phyloP scores from a whole-genome alignment of 2,329 filamentous ascomycete genomes.

The Emergomyces pasteurianus region DNA sequence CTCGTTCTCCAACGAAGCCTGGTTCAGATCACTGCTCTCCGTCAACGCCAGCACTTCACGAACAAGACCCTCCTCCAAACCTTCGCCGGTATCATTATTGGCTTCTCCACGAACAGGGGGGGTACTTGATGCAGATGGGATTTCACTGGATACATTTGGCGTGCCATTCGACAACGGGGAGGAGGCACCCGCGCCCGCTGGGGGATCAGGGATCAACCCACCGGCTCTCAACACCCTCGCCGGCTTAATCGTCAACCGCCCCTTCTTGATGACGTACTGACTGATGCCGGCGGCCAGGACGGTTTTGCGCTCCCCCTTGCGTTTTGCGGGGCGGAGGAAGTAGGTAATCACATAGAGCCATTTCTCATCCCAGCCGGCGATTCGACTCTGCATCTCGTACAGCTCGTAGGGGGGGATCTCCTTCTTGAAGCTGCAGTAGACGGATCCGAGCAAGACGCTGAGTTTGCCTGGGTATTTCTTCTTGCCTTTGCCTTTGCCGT shows the following conservation, averaged over 20 bases:
- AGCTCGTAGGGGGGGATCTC: constrained; percentile 58
- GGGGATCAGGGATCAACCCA: constrained; percentile 61
- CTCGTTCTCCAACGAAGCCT: constrained; percentile 17
- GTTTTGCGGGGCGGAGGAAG: constrained; percentile 46
- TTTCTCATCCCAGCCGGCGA: constrained; percentile 68
- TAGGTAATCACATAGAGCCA: constrained; percentile 69
- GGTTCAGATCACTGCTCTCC: constrained; percentile 19
- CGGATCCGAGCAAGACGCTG: constrained; percentile 57
- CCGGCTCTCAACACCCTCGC: constrained; percentile 60
- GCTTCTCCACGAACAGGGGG: constrained; percentile 18
- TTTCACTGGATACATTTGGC: constrained; percentile 10
- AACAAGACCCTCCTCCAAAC: constrained; percentile 24
- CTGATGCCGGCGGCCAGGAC: constrained; percentile 60
- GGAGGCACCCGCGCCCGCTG: constrained; percentile 38
- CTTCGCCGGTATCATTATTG: constrained; percentile 17
- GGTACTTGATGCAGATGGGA: background rate
- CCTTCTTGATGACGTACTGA: constrained; percentile 77
- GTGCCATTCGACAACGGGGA: constrained; percentile 16
- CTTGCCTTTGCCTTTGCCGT: constrained; percentile 32
- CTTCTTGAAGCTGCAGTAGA: constrained; percentile 59
- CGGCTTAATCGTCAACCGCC: constrained; percentile 71
- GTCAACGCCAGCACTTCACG: constrained; percentile 26
- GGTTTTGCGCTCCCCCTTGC: constrained; percentile 44
- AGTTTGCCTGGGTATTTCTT: constrained; percentile 38
- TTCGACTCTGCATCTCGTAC: constrained; percentile 62